Conservation (phyloP, 1,284 basidiomycete species). For the Tilletiaria anomala region DNA sequence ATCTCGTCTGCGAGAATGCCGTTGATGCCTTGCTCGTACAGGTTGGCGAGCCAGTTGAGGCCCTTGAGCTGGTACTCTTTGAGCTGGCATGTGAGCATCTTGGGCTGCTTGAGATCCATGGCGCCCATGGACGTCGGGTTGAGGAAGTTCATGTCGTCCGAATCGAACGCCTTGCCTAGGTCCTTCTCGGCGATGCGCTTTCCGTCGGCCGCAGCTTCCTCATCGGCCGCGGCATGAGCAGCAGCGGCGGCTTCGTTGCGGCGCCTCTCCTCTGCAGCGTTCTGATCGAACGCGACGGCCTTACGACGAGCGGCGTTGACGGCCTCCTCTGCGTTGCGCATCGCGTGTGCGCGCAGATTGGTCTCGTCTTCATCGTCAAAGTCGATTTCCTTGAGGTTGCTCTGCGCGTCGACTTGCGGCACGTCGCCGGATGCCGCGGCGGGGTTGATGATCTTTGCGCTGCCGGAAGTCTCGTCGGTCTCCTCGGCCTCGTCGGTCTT, state of each 20-base stretch:
- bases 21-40: constrained; percentile 91
- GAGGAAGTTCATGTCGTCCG: constrained; percentile 97
- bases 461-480: constrained; percentile 45
- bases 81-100: constrained; percentile 88
- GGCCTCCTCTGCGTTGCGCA: constrained; percentile 77
- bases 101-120: constrained; percentile 75
- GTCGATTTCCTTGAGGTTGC: constrained; percentile 61
- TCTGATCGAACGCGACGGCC: constrained; percentile 70
- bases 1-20: constrained; percentile 62
- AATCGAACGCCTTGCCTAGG: constrained; percentile 34
- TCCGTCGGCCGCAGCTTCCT: constrained; percentile 2
- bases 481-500: constrained; percentile 89
- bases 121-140: constrained; percentile 80
- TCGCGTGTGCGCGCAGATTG: constrained; percentile 76
- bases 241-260: constrained; percentile 49
- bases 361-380: constrained; percentile 90
- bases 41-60: constrained; percentile 89
- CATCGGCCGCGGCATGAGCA: constrained; percentile 9
- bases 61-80: constrained; percentile 99
- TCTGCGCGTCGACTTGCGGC: no score
- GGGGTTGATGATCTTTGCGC: constrained; percentile 16
- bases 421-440: constrained; percentile 6
- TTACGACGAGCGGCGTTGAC: constrained; percentile 64
- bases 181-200: constrained; percentile 23
- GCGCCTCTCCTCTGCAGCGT: constrained; percentile 57